Percentiles rank a stretch among this genome's conserved stretches.
phyloP scores from a whole-genome alignment of 2,329 filamentous ascomycete species.

The Boeremia exigua region DNA sequence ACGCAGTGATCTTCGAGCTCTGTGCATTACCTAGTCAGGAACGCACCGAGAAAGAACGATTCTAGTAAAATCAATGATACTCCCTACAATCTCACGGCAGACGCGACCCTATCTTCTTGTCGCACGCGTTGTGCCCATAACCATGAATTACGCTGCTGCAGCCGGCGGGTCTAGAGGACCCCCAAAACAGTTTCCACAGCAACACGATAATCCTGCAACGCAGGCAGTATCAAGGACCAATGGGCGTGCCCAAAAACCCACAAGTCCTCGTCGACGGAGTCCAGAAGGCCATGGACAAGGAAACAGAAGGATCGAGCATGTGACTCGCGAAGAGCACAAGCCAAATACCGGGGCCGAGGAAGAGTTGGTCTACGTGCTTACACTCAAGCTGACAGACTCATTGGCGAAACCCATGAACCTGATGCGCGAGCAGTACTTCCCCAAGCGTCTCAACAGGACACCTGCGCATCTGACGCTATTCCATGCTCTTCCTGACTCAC shows the following conservation, averaged over 20 bases:
- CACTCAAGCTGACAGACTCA: slow-evolving; percentile 48
- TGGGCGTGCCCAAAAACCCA: not conserved
- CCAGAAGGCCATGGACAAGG: slow-evolving; percentile 19
- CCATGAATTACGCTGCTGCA: slow-evolving; percentile 29
- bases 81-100: not conserved
- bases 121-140: slow-evolving; percentile 15
- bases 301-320: slow-evolving; percentile 1
- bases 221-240: slow-evolving; percentile 6
- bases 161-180: slow-evolving; percentile 17
- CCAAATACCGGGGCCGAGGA: slow-evolving; percentile 43
- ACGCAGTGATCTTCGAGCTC: slow-evolving; percentile 24
- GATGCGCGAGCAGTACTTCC: slow-evolving; percentile 51
- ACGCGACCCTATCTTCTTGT: not conserved
- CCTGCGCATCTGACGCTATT: slow-evolving; percentile 55
- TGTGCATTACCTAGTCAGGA: slow-evolving; percentile 3
- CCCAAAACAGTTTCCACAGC: not conserved
- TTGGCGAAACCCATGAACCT: slow-evolving; percentile 49
- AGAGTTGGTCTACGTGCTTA: slow-evolving; percentile 52
- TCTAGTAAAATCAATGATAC: slow-evolving; percentile 6
- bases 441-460: slow-evolving; percentile 50
- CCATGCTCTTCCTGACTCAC: slow-evolving; percentile 53
- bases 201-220: not conserved
- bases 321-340: slow-evolving; percentile 26
- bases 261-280: slow-evolving; percentile 7
- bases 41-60: not conserved